Evolutionary conservation across 2,329 filamentous ascomycete species (phyloP), one percentile per base, ranked within the genome.

Genomic region (Hymenoscyphus fructigenus): DNA sequence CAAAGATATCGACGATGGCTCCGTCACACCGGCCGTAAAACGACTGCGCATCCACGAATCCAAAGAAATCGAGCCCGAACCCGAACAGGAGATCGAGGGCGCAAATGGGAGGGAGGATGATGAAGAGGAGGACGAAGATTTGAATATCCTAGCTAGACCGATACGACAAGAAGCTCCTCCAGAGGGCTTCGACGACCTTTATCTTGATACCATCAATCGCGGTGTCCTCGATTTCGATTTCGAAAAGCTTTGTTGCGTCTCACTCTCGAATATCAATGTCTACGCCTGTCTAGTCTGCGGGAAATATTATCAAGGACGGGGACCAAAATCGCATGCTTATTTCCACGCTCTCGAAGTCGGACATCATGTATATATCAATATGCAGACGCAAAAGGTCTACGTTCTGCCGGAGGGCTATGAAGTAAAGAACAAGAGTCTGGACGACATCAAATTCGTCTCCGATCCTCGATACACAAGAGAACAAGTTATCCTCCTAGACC

Each of bases 351-450:
- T 99, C 66, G 94, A 99, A 74, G 90, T 96, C 71, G 91, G 90
- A 67, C 95, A 99, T 79, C 95, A 99, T 82, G 94, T 98, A 65
- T 99, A 92, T 79, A 94, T 99, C 83, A 98, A 98, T 79, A 95
- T 99, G 87, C 89, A 93, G 76, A 93, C 91, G 3, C 92, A 96
- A 77, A 91, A 89, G 76, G 92, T 96, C 47, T 97, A 92, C 76
- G 92, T 96, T 50, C 83, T 99, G 60, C 95, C 95, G 0, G 95
- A 99, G 77, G 94, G 94, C 61, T 99, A 99, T 78, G 95, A 99
- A 78, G 95, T 99, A 66, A 90, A 89, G 78, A 96, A 91, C 79
- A 93, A 93, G 78, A 94, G 92, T 59, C 85, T 99, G 70, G 95
- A 98, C 70, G 95, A 99, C 78, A 97, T 99, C 81, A 98, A 97